Evolutionary conservation across 2,329 filamentous ascomycete genomes (phyloP), one percentile per base, ranked within the genome.

Genomic region (Cladosporium sp.): DNA sequence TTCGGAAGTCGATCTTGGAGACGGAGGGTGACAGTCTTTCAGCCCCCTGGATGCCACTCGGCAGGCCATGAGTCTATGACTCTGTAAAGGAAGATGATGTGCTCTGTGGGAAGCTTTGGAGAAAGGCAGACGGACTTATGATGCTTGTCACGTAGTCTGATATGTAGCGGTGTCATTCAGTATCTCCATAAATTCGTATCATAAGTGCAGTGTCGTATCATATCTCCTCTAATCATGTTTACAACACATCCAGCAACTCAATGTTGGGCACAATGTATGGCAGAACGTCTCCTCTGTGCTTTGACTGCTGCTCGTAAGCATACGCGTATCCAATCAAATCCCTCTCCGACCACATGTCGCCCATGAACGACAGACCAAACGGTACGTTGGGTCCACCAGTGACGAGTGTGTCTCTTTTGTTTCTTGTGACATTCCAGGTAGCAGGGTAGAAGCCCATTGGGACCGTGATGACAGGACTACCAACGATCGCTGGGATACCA

Each of bases 281-380:
- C 75, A 79, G 77, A 1, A 85, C 76, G 66, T 79, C 80, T 48
- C 76, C 70, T 58, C 86, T 77, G 13, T 81, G 78, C 70, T 77
- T 75, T 2, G 83, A 89, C 68, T 81, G 78, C 78, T 89, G 86
- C 79, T 92, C 89, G 76, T 87, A 90, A 4, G 86, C 88, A 79
- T 89, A 91, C 7, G 88, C 89, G 72, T 88, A 83, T 0, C 85
- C 85, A 65, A 91, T 85, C 69, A 92, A 71, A 32, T 76, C 80
- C 70, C 84, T 84, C 74, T 91, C 89, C 39, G 81, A 84, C 79
- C 85, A 91, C 58, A 81, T 82, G 2, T 76, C 76, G 0, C 88
- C 89, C 54, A 90, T 77, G 70, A 91, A 91, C 8, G 81, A 82
- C 13, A 91, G 76, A 0, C 89, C 89, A 71, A 90, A 89, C 2